A percentile compares a stretch with the other conserved stretches of the same genome.
Conservation (phyloP, 495 filamentous ascomycete genomes). For the Pseudoneurospora amorphoporcata region DNA sequence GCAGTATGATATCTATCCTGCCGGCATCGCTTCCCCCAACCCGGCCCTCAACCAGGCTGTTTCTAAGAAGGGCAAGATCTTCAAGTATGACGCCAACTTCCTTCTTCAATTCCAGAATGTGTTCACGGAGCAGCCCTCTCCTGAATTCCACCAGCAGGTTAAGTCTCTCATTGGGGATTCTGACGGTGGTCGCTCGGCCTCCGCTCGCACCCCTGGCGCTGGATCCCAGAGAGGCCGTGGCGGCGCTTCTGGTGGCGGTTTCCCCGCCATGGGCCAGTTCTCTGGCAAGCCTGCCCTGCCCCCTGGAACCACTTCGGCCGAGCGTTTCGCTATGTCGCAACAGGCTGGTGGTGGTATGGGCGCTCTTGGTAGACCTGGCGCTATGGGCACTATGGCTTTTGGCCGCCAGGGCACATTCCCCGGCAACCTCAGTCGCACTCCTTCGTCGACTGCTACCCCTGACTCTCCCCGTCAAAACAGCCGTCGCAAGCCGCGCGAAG, state of each 20-base stretch:
- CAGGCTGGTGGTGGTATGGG: conserved; percentile 20
- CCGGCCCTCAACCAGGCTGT: conserved; percentile 73
- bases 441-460: conserved; percentile 37
- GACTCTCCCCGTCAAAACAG: conserved; percentile 43
- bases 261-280: conserved; percentile 64
- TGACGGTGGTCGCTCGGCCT: conserved; percentile 58
- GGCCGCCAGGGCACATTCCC: conserved; percentile 50
- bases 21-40: conserved; percentile 75
- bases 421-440: conserved; percentile 38
- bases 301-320: conserved; percentile 54
- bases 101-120: conserved; percentile 92
- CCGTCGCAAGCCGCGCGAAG: conserved; percentile 49
- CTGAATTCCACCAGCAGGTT: conserved; percentile 80
- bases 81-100: conserved; percentile 93
- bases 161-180: conserved; percentile 73
- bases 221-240: conserved; percentile 33
- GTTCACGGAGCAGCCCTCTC: conserved; percentile 88
- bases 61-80: conserved; percentile 61
- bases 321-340: conserved; percentile 46
- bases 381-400: conserved; percentile 44
- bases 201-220: conserved; percentile 55
- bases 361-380: conserved; percentile 21
- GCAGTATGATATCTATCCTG: conserved; percentile 64
- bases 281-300: conserved; percentile 45
- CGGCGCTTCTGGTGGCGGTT: conserved; percentile 26